Percentiles rank a stretch among this genome's conserved stretches.
Conservation (phyloP, 257 asterid genomes). For the Primulina eburnea region DNA sequence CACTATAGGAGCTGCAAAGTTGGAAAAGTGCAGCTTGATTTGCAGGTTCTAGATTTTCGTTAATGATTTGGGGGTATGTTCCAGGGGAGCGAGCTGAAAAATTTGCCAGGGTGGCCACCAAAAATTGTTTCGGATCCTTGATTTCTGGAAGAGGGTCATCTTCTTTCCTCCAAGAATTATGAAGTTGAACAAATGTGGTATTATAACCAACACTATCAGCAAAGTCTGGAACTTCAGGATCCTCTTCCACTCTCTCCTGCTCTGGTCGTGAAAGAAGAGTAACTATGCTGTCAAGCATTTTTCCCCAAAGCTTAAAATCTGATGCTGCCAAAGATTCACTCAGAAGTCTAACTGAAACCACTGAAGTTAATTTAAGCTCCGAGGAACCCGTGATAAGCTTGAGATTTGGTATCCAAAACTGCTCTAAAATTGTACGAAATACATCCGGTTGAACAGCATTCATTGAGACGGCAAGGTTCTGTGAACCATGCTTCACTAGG, state of each 20-base stretch:
- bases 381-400: conserved; percentile 64
- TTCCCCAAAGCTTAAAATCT: conserved; percentile 72
- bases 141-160: conserved; percentile 84
- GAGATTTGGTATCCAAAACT: conserved; percentile 84
- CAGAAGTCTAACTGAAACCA: conserved; percentile 73
- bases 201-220: conserved; percentile 71
- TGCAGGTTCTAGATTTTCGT: conserved; percentile 59
- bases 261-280: conserved; percentile 78
- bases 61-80: conserved; percentile 49
- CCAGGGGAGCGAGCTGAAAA: conserved; percentile 73
- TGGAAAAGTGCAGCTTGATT: conserved; percentile 75
- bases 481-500: conserved; percentile 70
- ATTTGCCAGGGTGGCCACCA: conserved; percentile 68
- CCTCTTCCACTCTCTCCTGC: conserved; percentile 77
- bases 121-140: conserved; percentile 75
- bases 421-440: conserved; percentile 57
- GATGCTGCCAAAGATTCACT: conserved; percentile 61
- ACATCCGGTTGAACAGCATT: conserved; percentile 70
- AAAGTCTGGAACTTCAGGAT: conserved; percentile 84
- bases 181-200: conserved; percentile 68
- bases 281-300: conserved; percentile 83
- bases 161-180: conserved; percentile 83
- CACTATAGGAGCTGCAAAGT: conserved; percentile 62
- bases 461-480: conserved; percentile 66
- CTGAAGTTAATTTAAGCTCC: conserved; percentile 81